Percentiles rank a stretch among this genome's conserved stretches.
Conservation (phyloP, 768 basidiomycete genomes). For the Boletus patriciae region DNA sequence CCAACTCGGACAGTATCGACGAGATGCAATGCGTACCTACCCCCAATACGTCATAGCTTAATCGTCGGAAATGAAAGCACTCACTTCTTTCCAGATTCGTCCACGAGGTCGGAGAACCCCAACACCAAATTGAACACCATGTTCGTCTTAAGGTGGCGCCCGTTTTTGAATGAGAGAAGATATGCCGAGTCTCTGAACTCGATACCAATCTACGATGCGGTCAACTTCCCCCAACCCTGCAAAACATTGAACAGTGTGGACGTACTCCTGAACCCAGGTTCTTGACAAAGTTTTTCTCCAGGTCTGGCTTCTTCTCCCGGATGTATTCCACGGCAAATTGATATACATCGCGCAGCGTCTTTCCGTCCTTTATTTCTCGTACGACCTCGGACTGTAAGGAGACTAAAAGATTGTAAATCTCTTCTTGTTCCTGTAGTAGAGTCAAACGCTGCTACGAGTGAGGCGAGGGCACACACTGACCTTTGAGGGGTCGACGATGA, state of each 20-base stretch:
- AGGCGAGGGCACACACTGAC: conserved; percentile 38
- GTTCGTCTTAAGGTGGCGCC: conserved; percentile 62
- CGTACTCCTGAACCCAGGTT: conserved; percentile 87
- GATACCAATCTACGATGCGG: conserved; percentile 74
- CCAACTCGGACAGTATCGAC: conserved; percentile 86
- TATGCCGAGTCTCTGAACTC: conserved; percentile 93
- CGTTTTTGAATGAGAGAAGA: conserved; percentile 79
- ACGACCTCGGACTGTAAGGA: conserved; percentile 77
- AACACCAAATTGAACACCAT: conserved; percentile 87
- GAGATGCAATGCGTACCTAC: conserved; percentile 83
- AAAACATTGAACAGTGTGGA: conserved; percentile 2
- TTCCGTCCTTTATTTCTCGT: conserved; percentile 75
- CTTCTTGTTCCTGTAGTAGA: conserved; percentile 78
- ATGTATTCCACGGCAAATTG: conserved; percentile 68
- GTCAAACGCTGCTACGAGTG: not conserved
- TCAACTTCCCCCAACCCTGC: not conserved
- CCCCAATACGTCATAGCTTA: not conserved
- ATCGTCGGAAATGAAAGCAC: not conserved
- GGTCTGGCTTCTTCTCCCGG: conserved; percentile 73
- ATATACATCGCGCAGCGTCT: conserved; percentile 77
- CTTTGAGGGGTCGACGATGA: conserved; percentile 91
- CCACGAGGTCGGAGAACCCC: conserved; percentile 81
- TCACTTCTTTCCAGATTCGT: conserved; percentile 78
- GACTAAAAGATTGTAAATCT: conserved; percentile 76
- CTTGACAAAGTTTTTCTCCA: conserved; percentile 86